These are phyloP conservation scores for Trichothecium sympodiale DNA, from an alignment of 2,329 filamentous ascomycete species.

Conservation along the genomic window DNA sequence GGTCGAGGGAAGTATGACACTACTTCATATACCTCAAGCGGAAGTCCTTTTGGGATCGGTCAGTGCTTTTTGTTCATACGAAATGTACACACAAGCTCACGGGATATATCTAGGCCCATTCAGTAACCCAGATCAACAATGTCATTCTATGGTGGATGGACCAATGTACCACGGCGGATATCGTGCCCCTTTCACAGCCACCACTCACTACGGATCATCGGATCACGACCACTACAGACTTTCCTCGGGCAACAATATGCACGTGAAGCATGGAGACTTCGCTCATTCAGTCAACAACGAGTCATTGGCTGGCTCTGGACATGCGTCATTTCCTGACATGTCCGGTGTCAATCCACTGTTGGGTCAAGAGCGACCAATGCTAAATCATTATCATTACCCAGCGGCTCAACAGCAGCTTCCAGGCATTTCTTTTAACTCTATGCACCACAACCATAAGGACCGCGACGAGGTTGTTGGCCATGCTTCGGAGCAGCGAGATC, in stretches of 20 bases:
- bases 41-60: too few species aligned
- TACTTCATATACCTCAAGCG: too few species aligned
- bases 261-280: conserved; percentile 17
- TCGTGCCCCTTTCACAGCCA: conserved; percentile 15
- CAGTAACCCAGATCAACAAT: too few species aligned
- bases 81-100: too few species aligned
- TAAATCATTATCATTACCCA: background rate
- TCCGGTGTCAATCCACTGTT: conserved; percentile 21
- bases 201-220: conserved; percentile 12
- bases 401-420: too few species aligned
- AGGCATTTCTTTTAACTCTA: too few species aligned
- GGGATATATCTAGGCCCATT: too few species aligned
- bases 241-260: conserved; percentile 11
- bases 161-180: conserved; percentile 19
- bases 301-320: conserved; percentile 9
- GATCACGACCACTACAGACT: conserved; percentile 16
- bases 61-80: too few species aligned
- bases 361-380: conserved; percentile 14
- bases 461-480: conserved; percentile 10
- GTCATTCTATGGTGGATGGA: conserved; percentile 9
- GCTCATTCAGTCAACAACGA: conserved; percentile 9
- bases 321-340: conserved; percentile 12
- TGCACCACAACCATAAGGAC: too few species aligned
- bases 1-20: too few species aligned
- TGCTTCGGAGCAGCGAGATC: background rate